Base-by-base conservation (phyloP, 2,329 filamentous ascomycete genomes). In the Pseudocercospora musae region DNA sequence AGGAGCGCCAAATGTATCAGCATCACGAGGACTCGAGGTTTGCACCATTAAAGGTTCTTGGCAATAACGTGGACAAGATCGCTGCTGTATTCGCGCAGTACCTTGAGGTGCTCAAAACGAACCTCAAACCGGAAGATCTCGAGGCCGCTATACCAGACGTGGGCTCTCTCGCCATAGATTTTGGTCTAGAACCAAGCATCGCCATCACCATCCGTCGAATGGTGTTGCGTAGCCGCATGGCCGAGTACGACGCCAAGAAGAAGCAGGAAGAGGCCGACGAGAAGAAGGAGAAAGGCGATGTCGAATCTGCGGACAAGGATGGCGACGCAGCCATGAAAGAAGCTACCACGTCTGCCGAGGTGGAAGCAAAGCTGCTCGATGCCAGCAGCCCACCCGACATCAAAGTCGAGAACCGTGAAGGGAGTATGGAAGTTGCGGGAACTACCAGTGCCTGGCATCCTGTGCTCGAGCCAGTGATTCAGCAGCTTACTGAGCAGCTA, bases 31-130 rank as follows among this genome's bases (percentile, higher is more conserved):
- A 89, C 6, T 87, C 92, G 37, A 81, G 84, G 23, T 86, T 89
- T 62, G 88, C 90, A 0, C 92, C 96, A 64, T 87, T 97, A 74
- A 99, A 99, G 75, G 88, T 93, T 48, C 79, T 98, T 11, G 90
- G 91, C 2, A 92, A 92, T 57, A 88, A 96, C 67, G 85, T 96
- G 57, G 95, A 99, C 73, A 93, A 96, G 74, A 89, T 96, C 20
- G 91, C 96, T 68, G 86, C 90, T 63, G 89, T 93, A 8, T 83
- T 98, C 23, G 85, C 87, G 23, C 93, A 97, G 71, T 99, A 96
- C 72, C 82, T 98, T 18, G 95, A 98, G 71, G 84, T 97, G 6
- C 83, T 99, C 31, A 89, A 90, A 73, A 90, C 86, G 73, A 96
- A 92, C 71, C 78, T 97, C 29, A 83, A 88, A 0, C 81, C 87